Evolutionary conservation across 768 basidiomycete species (phyloP), one percentile per base, ranked within the genome.

Genomic region (Gloeopeniophorella convolvens): DNA sequence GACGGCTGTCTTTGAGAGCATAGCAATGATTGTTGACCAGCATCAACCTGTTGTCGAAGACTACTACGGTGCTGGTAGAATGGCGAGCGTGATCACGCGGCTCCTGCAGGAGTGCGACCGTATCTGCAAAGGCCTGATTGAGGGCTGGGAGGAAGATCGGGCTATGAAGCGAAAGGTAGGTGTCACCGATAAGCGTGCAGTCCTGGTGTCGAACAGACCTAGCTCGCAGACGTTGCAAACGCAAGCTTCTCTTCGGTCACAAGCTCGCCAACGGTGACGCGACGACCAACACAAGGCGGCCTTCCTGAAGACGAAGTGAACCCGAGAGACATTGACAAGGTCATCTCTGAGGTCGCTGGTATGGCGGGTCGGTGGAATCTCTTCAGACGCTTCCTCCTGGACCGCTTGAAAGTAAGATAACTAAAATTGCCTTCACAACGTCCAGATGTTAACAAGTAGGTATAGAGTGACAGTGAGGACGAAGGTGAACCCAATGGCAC

Each of bases 21-120:
- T 99, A 43, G 96, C 94, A 0, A 80, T 90, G 73, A 92, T 99
- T 56, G 84, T 99, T 18, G 92, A 95, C 60, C 96, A 99, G 62
- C 96, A 99, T 63, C 95, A 96, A 58, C 89, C 92, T 2, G 82
- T 99, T 4, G 94, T 99, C 1, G 95, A 97, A 63, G 98, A 96
- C 68, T 98, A 99, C 68, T 99, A 99, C 60, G 96, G 96, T 0
- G 59, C 66, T 8, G 88, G 91, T 1, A 85, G 86, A 65, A 98
- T 98, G 95, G 70, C 74, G 34, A 76, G 68, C 30, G 91, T 95
- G 11, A 78, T 93, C 2, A 70, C 75, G 20, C 75, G 82, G 35
- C 71, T 99, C 7, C 66, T 96, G 41, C 78, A 83, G 49, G 94
- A 98, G 63, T 89, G 88, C 46, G 95, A 97, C 66, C 74, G 82